Evolutionary conservation across 305 asterid genomes (phyloP).

Genomic region (Plantago coronopus): DNA sequence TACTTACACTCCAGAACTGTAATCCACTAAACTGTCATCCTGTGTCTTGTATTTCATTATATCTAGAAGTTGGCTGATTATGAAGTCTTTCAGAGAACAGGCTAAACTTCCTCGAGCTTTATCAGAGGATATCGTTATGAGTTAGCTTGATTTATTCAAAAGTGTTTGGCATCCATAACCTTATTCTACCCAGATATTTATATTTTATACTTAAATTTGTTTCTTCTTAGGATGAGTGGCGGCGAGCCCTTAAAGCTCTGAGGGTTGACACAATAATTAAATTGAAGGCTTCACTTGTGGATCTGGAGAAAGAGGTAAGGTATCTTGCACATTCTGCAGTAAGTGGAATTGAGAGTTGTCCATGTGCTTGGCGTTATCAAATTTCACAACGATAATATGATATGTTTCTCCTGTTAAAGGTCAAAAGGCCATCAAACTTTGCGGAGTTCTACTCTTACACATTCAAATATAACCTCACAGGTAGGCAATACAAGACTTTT

Average conservation of each 20-base stretch:
- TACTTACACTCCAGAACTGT: neutral
- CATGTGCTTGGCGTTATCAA: slow-evolving; percentile 1
- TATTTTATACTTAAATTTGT: slow-evolving; percentile 4
- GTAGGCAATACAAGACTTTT: slow-evolving; percentile 29
- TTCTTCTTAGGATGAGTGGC: slow-evolving; percentile 76
- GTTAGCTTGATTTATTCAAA: neutral
- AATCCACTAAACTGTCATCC: slow-evolving; percentile 7
- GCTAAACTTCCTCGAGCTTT: neutral
- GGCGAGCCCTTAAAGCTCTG: slow-evolving; percentile 62
- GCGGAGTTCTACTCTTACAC: slow-evolving; percentile 62
- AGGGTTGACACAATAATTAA: slow-evolving; percentile 51
- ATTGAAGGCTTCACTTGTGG: slow-evolving; percentile 59
- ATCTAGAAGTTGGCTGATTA: neutral
- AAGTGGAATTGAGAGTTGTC: slow-evolving; percentile 10
- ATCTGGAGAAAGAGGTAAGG: slow-evolving; percentile 70
- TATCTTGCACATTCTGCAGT: slow-evolving; percentile 5
- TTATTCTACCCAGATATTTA: slow-evolving; percentile 1
- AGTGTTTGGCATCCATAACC: neutral
- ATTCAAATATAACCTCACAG: slow-evolving; percentile 74
- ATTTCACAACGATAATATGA: too few species aligned
- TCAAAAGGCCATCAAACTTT: slow-evolving; percentile 53
- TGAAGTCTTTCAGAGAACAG: neutral
- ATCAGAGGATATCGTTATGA: neutral
- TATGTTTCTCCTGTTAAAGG: slow-evolving; percentile 40
- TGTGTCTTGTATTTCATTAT: neutral